phyloP scores from a whole-genome alignment of 2,329 filamentous ascomycete species.

The Fonsecaea pugnacius region DNA sequence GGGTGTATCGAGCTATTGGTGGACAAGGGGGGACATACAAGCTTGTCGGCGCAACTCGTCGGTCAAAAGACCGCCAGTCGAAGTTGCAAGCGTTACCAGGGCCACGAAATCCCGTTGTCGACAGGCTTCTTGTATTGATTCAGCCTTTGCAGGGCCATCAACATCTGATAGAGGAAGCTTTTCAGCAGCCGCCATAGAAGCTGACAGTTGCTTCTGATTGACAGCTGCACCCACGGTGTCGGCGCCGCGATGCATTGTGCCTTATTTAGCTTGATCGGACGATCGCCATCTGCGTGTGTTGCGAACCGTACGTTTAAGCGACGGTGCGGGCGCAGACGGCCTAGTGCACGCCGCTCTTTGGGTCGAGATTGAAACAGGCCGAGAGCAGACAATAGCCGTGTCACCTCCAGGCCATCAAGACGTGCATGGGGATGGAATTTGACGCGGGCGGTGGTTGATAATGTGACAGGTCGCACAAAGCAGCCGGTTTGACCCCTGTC shows the following conservation, averaged over 20 bases:
- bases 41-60: conserved; percentile 72
- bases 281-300: conserved; percentile 15
- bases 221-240: conserved; percentile 18
- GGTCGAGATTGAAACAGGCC: conserved; percentile 30
- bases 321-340: conserved; percentile 6
- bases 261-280: not conserved
- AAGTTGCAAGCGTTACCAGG: conserved; percentile 64
- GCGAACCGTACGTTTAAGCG: conserved; percentile 7
- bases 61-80: conserved; percentile 68
- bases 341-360: conserved; percentile 32
- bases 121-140: conserved; percentile 64
- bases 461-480: conserved; percentile 34
- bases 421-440: conserved; percentile 32
- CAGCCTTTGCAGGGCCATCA: conserved; percentile 46
- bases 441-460: conserved; percentile 20
- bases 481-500: conserved; percentile 20
- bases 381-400: conserved; percentile 15
- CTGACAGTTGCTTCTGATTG: conserved; percentile 16
- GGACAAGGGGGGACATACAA: conserved; percentile 64
- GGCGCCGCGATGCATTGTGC: conserved; percentile 16
- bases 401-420: conserved; percentile 26
- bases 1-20: conserved; percentile 4
- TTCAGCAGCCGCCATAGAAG: conserved; percentile 16
- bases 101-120: conserved; percentile 59
- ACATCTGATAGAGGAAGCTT: conserved; percentile 15